A percentile compares a stretch with the other conserved stretches of the same genome.
Evolutionary conservation across 2,329 filamentous ascomycete species (phyloP).

Genomic region (Trichoderma asperellum): DNA sequence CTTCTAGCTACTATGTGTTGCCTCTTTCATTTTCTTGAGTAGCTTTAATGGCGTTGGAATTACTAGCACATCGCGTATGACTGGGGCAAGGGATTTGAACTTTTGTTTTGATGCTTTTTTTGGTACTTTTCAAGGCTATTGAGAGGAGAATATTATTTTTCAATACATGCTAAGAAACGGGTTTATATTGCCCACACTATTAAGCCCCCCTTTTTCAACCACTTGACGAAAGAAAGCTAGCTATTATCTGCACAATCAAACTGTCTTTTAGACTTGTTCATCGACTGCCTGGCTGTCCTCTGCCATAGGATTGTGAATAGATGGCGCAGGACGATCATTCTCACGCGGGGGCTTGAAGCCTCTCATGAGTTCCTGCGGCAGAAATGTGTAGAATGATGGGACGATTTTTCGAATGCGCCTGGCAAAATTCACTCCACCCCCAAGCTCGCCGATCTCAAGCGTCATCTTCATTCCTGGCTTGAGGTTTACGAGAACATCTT

Average conservation of each 20-base stretch:
- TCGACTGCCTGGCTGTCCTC: slow-evolving; percentile 32
- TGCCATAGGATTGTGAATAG: slow-evolving; percentile 44
- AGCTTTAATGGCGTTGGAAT: slow-evolving; percentile 13
- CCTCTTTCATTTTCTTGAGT: not conserved
- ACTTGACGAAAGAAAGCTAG: not conserved
- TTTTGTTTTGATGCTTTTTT: not conserved
- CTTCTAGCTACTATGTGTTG: slow-evolving; percentile 6
- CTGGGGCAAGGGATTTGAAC: not conserved
- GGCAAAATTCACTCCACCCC: slow-evolving; percentile 69
- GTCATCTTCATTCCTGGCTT: slow-evolving; percentile 68
- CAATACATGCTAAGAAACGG: not conserved
- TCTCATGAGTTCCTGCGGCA: slow-evolving; percentile 71
- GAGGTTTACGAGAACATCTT: slow-evolving; percentile 55
- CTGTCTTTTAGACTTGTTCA: slow-evolving; percentile 26
- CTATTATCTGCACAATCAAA: not conserved
- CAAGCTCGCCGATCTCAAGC: slow-evolving; percentile 59
- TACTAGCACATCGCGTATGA: not conserved
- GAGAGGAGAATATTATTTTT: not conserved
- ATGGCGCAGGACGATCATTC: slow-evolving; percentile 52
- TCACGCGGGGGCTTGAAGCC: slow-evolving; percentile 62
- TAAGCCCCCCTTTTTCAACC: not conserved
- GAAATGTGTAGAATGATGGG: slow-evolving; percentile 65
- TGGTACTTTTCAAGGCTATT: not conserved
- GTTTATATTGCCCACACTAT: not conserved
- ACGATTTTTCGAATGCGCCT: slow-evolving; percentile 59